Conservation (phyloP, 768 basidiomycete genomes). For the Hemileccinum rubropunctum region DNA sequence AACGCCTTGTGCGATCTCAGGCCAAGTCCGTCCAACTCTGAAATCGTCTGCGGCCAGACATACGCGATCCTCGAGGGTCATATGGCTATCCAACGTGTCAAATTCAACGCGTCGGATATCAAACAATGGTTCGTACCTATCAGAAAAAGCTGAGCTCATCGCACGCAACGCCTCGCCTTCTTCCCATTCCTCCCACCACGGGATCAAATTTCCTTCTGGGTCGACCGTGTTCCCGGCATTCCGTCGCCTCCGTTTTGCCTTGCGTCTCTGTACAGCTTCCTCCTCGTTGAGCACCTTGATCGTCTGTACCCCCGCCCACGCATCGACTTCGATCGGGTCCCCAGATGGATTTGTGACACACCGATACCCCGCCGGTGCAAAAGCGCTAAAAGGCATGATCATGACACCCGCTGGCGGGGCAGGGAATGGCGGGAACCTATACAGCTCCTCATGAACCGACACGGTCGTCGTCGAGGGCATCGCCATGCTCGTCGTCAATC, state of each 20-base stretch:
- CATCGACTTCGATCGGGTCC: conserved; percentile 26
- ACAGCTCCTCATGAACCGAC: no score
- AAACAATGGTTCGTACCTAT: conserved; percentile 31
- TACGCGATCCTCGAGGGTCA: conserved; percentile 20
- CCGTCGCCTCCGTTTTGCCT: conserved; percentile 6
- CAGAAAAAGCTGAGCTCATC: conserved; percentile 13
- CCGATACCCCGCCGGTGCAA: conserved; percentile 28
- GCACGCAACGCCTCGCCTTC: conserved; percentile 21
- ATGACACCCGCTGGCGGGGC: conserved; percentile 35
- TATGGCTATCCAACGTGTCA: conserved; percentile 4
- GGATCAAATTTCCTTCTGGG: conserved; percentile 19
- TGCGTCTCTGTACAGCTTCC: conserved; percentile 19
- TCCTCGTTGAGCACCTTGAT: conserved; percentile 26
- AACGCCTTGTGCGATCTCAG: conserved; percentile 28
- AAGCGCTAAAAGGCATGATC: conserved; percentile 44
- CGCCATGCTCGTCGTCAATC: no score
- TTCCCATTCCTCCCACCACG: conserved; percentile 36
- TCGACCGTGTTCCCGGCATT: conserved; percentile 24
- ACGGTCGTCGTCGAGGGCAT: not conserved
- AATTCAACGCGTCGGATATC: not conserved
- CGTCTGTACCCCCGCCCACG: conserved; percentile 19
- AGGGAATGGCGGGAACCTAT: conserved; percentile 50
- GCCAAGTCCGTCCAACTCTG: conserved; percentile 30
- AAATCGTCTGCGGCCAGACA: conserved; percentile 31
- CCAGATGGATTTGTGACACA: conserved; percentile 4